phyloP scores from a whole-genome alignment of 1,284 basidiomycete genomes.

The Mycosarcoma mackinlayi region DNA sequence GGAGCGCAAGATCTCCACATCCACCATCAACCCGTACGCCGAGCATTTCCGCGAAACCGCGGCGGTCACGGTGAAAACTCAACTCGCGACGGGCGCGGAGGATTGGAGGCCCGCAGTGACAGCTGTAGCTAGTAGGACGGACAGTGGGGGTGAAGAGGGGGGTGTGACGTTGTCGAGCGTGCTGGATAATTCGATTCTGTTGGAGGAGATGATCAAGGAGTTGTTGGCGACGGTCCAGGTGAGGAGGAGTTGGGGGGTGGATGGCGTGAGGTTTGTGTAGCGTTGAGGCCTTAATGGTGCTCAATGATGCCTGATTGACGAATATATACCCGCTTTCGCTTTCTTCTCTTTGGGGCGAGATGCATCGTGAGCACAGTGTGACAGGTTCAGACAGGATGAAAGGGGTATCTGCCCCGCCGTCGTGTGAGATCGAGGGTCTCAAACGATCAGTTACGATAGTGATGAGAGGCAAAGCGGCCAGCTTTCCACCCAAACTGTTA shows the following conservation, averaged over 20 bases:
- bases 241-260: slow-evolving; percentile 85
- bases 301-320: not conserved
- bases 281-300: no score
- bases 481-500: no score
- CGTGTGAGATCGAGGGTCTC: no score
- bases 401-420: no score
- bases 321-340: no score
- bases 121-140: no score
- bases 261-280: slow-evolving; percentile 68
- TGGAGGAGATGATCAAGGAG: slow-evolving; percentile 97
- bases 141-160: slow-evolving; percentile 3
- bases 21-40: slow-evolving; percentile 68
- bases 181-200: slow-evolving; percentile 91
- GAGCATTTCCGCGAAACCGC: slow-evolving; percentile 84
- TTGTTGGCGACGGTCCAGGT: slow-evolving; percentile 86
- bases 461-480: no score
- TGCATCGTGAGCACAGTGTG: no score
- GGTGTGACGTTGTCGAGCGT: slow-evolving; percentile 81
- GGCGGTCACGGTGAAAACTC: slow-evolving; percentile 79
- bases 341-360: no score
- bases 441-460: no score
- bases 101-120: slow-evolving; percentile 22
- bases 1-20: slow-evolving; percentile 28
- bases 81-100: slow-evolving; percentile 71
- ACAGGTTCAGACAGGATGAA: no score